Conservation (phyloP, 352 stramenopile genomes). For the Phytophthora aleatoria region DNA sequence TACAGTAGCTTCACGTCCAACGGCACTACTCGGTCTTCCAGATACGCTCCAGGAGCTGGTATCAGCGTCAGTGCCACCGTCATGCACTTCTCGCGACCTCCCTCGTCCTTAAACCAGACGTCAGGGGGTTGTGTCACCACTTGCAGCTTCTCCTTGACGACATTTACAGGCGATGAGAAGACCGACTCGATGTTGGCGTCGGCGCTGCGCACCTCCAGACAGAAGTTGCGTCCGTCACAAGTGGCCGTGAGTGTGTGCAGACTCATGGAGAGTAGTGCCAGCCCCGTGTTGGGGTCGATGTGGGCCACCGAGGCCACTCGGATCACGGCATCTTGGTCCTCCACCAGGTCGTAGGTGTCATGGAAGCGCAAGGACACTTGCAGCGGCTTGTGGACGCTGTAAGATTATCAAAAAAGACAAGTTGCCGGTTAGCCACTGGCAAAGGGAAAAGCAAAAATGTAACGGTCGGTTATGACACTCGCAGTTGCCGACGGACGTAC, state of each 20-base stretch:
- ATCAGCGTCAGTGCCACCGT: conserved; percentile 84
- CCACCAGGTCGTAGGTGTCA: conserved; percentile 78
- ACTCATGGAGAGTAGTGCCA: conserved; percentile 50
- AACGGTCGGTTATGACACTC: conserved; percentile 9
- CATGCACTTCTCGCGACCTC: conserved; percentile 95
- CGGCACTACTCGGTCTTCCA: conserved; percentile 83
- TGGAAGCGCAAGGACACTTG: conserved; percentile 71
- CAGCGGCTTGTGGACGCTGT: conserved; percentile 45
- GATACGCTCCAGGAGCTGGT: conserved; percentile 57
- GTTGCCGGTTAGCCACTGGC: conserved; percentile 4
- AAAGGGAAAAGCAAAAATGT: neutral
- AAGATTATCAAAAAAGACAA: conserved; percentile 2
- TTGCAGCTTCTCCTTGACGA: conserved; percentile 81
- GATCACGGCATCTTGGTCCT: conserved; percentile 60
- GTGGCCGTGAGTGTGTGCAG: conserved; percentile 59
- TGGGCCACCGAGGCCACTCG: conserved; percentile 16
- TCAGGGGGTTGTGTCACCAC: conserved; percentile 84
- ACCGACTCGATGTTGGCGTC: conserved; percentile 66
- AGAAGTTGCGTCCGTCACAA: conserved; percentile 69
- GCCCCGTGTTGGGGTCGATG: conserved; percentile 47
- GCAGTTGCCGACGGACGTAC: conserved; percentile 35
- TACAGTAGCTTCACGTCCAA: conserved; percentile 81
- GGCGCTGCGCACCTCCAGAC: conserved; percentile 58
- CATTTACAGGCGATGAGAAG: conserved; percentile 63
- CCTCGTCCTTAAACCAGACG: conserved; percentile 98